Conservation (phyloP, 495 filamentous ascomycete genomes). For the Parathielavia hyrcaniae region DNA sequence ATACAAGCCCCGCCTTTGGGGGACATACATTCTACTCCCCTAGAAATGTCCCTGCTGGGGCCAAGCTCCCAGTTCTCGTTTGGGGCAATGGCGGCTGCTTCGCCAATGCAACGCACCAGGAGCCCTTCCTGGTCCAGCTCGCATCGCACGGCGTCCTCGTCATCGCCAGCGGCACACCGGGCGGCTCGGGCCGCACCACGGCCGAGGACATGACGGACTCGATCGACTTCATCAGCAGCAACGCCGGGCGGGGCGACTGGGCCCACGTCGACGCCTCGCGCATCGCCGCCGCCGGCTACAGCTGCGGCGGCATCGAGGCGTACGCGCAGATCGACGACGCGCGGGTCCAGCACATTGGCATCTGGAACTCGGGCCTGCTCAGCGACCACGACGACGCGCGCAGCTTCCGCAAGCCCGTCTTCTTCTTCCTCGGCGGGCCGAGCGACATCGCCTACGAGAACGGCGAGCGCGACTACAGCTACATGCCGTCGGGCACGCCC, state of each 20-base stretch:
- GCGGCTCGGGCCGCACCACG: constrained; percentile 23
- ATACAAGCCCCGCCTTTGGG: background rate
- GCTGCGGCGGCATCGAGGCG: constrained; percentile 31
- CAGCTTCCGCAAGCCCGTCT: constrained; percentile 22
- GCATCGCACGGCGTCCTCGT: constrained; percentile 31
- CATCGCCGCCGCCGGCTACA: constrained; percentile 26
- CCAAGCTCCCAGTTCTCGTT: constrained; percentile 30
- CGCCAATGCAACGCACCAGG: constrained; percentile 18
- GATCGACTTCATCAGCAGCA: constrained; percentile 24
- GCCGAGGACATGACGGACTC: constrained; percentile 16
- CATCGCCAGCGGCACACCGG: constrained; percentile 28
- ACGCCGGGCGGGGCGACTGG: constrained; percentile 9
- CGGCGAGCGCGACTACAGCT: constrained; percentile 30
- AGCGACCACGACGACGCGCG: constrained; percentile 11
- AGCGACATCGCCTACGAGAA: constrained; percentile 33
- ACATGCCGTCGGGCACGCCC: constrained; percentile 24
- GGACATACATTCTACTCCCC: background rate
- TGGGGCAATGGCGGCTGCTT: constrained; percentile 36
- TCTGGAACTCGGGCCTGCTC: constrained; percentile 27
- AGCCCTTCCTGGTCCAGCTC: constrained; percentile 22
- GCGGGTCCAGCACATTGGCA: constrained; percentile 24
- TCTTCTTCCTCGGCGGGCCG: constrained; percentile 28
- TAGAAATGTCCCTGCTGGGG: background rate
- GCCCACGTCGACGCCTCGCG: constrained; percentile 25
- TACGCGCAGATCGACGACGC: constrained; percentile 20